Conservation (phyloP, 139 green algal genomes). For the Tetraselmis chui region DNA sequence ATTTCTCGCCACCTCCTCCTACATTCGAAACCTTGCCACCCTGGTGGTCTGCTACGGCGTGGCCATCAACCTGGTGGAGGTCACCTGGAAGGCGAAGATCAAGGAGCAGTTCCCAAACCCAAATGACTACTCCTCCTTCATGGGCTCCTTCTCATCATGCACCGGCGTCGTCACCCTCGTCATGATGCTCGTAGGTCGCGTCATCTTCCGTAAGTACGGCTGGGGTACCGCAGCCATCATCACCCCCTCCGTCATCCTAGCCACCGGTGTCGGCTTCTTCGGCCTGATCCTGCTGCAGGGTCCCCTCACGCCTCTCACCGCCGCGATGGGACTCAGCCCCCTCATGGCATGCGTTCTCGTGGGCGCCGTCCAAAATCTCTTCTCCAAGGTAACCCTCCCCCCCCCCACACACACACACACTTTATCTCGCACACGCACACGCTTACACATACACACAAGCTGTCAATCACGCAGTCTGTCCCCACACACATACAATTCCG, state of each 20-base stretch:
- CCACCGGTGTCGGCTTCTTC: slow-evolving; percentile 95
- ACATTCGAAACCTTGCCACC: slow-evolving; percentile 93
- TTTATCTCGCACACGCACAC: no score
- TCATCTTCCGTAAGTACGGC: slow-evolving; percentile 94
- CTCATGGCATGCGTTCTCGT: slow-evolving; percentile 93
- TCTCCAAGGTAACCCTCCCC: slow-evolving; percentile 65
- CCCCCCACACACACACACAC: no score
- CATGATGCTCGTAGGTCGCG: slow-evolving; percentile 93
- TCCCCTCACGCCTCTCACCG: slow-evolving; percentile 64
- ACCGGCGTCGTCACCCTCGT: slow-evolving; percentile 88
- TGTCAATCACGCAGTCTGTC: no score
- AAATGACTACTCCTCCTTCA: slow-evolving; percentile 91
- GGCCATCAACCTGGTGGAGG: slow-evolving; percentile 98
- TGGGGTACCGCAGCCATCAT: slow-evolving; percentile 94
- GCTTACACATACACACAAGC: no score
- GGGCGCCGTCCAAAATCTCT: slow-evolving; percentile 95
- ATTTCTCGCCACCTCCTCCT: slow-evolving; percentile 87
- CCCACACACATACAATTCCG: no score
- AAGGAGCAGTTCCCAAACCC: slow-evolving; percentile 98
- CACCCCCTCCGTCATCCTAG: slow-evolving; percentile 91
- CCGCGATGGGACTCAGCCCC: slow-evolving; percentile 79
- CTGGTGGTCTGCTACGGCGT: slow-evolving; percentile 95
- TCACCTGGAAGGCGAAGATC: slow-evolving; percentile 99
- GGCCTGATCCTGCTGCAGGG: slow-evolving; percentile 77
- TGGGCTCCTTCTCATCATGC: slow-evolving; percentile 78